Base-by-base conservation (phyloP, 2,329 filamentous ascomycete species). In the Aureobasidium sp. region DNA sequence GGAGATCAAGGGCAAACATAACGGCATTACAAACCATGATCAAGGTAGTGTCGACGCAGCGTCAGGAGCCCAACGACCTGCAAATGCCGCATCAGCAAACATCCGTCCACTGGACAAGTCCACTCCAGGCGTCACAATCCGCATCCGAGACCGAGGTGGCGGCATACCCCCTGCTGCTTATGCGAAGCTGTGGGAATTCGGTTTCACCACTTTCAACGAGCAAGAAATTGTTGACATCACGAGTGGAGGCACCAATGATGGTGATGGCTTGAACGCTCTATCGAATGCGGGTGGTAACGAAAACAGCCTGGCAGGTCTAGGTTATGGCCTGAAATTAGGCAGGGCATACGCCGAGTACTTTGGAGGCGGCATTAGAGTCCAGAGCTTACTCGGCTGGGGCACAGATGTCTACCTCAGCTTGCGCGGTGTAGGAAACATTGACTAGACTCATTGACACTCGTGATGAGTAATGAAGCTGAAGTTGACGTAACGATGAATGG, bases 311-410 rank as follows among this genome's bases (percentile, higher is more conserved):
- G 94, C 94, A 0, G 94, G 94, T 0, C 76, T 99, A 53, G 94
- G 94, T 1, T 99, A 99, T 72, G 0, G 64, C n/a, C 73, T 99
- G 65, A 94, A 94, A 1, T 76, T 99, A 26, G 91, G 91, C 59
- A 83, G 94, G 65, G 93, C 94, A 0, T 99, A 99, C 71, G 94
- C 94, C 0, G 93, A 99, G 78, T 99, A 97, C 70, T 99, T 99
- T 79, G 94, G 94, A 2, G 94, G 94, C 0, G 92, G 92, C 2
- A 94, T 99, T 63, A 87, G 87, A 5, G 87, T 99, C n/a, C 93
- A 99, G 80, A 97, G 91, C 72, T 76, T 97, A 51, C 94, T 91
- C 79, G 93, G 94, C 4, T 99, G 94, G 94, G 94, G 86, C 0
- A 86, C 84, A 3, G 85, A 87, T 75, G 84, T 87, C 1, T 87